Conservation (phyloP, 2,329 filamentous ascomycete genomes). For the Madurella mycetomatis region DNA sequence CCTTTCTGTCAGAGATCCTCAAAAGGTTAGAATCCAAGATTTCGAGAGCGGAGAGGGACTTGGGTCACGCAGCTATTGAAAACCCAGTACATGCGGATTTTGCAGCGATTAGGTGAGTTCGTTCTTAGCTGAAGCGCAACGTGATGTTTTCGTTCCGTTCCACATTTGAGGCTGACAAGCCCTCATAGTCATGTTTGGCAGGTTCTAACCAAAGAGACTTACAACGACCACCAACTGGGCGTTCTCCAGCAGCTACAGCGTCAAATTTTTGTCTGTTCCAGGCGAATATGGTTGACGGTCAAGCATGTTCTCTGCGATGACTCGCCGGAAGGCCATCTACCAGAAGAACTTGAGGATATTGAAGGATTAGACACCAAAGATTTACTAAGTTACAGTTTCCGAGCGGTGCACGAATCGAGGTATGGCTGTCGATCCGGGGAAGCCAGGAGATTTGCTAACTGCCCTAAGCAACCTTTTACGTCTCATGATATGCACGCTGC, state of each 20-base stretch:
- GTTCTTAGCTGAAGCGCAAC: not conserved
- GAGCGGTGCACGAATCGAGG: conserved; percentile 92
- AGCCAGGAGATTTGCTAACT: conserved; percentile 17
- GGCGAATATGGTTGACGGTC: conserved; percentile 72
- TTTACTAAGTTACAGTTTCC: conserved; percentile 89
- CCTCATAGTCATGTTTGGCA: conserved; percentile 48
- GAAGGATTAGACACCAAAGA: conserved; percentile 79
- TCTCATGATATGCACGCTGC: conserved; percentile 52
- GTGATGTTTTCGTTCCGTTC: not conserved
- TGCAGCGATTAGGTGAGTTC: conserved; percentile 56
- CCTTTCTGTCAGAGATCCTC: conserved; percentile 55
- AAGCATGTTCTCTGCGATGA: conserved; percentile 81
- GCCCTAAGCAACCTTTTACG: conserved; percentile 64
- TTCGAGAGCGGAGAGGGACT: conserved; percentile 55
- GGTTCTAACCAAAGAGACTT: conserved; percentile 41
- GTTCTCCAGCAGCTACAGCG: conserved; percentile 42
- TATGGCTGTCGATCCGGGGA: conserved; percentile 31
- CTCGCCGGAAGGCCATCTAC: conserved; percentile 84
- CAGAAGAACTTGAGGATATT: conserved; percentile 68
- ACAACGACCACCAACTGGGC: conserved; percentile 35
- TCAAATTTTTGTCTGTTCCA: conserved; percentile 57
- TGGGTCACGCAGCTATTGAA: conserved; percentile 62
- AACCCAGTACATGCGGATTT: conserved; percentile 67
- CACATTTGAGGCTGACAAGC: conserved; percentile 1
- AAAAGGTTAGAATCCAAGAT: conserved; percentile 62